Evolutionary conservation across 345 rosid genomes (phyloP).

Genomic region (Arabidopsis suecica): DNA sequence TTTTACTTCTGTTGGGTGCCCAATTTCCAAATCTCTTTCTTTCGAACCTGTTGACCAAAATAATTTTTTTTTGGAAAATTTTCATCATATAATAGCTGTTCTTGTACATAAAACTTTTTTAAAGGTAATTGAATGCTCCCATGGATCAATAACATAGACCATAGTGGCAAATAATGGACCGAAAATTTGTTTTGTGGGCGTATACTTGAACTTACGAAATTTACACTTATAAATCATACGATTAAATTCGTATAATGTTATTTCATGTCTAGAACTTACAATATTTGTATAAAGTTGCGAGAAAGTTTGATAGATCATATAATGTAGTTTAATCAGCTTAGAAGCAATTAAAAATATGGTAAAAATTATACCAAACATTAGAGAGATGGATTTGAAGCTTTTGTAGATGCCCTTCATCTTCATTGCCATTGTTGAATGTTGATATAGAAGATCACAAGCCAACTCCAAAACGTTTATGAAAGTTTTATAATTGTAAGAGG

Average conservation of each 20-base stretch:
- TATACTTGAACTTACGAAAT: neutral
- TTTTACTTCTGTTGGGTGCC: conserved; percentile 91
- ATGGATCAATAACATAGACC: conserved; percentile 19
- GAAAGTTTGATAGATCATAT: conserved; percentile 4
- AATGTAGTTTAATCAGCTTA: neutral
- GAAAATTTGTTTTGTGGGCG: neutral
- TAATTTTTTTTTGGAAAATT: neutral
- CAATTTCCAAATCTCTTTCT: conserved; percentile 75
- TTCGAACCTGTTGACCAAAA: conserved; percentile 58
- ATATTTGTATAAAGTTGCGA: neutral
- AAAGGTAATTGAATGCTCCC: conserved; percentile 1
- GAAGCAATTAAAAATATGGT: conserved; percentile 7
- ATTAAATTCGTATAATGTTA: neutral
- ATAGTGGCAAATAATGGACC: conserved; percentile 1
- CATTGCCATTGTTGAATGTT: conserved; percentile 60
- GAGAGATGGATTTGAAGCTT: conserved; percentile 82
- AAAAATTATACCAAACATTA: conserved; percentile 67
- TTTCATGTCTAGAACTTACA: neutral
- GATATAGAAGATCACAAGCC: conserved; percentile 33
- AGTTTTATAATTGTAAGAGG: neutral
- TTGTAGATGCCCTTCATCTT: conserved; percentile 91
- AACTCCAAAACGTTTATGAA: conserved; percentile 25
- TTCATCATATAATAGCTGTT: neutral
- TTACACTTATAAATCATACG: neutral
- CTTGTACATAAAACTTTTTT: neutral